Conservation (phyloP, 345 rosid species). For the Pistacia vera region DNA sequence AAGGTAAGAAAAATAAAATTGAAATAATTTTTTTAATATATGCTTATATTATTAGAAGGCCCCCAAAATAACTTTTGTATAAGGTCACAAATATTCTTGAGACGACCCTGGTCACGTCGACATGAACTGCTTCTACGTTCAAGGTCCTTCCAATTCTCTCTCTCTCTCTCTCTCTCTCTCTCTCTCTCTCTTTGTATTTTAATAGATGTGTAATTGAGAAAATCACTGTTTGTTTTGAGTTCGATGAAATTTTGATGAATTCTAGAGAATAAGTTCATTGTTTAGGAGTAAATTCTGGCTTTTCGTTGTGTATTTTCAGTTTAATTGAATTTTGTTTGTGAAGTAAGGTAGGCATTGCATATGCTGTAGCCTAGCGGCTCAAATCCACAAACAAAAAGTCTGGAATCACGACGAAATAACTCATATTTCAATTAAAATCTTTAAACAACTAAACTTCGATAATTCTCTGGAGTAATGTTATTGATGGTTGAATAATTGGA, state of each 20-base stretch:
- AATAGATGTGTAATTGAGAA: neutral
- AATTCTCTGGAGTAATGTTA: neutral
- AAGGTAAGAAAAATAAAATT: too few species aligned
- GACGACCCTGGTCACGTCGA: constrained; percentile 95
- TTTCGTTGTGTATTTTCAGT: neutral
- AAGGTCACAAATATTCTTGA: too few species aligned
- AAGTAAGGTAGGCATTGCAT: too few species aligned
- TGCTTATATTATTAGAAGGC: too few species aligned
- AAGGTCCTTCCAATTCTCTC: constrained; percentile 46
- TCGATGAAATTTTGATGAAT: neutral
- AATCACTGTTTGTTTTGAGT: neutral
- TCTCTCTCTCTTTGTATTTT: neutral
- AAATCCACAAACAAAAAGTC: too few species aligned
- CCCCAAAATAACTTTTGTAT: too few species aligned
- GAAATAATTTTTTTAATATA: too few species aligned
- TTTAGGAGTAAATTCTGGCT: neutral
- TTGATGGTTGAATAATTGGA: neutral
- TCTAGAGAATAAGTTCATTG: neutral
- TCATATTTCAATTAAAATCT: too few species aligned
- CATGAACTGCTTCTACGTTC: constrained; percentile 99
- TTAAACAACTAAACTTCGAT: too few species aligned
- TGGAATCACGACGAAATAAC: too few species aligned
- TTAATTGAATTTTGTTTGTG: neutral
- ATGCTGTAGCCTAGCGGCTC: too few species aligned
- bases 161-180: too few species aligned